Evolutionary conservation across 305 asterid species (phyloP).

Genomic region (Salvia sclarea): DNA sequence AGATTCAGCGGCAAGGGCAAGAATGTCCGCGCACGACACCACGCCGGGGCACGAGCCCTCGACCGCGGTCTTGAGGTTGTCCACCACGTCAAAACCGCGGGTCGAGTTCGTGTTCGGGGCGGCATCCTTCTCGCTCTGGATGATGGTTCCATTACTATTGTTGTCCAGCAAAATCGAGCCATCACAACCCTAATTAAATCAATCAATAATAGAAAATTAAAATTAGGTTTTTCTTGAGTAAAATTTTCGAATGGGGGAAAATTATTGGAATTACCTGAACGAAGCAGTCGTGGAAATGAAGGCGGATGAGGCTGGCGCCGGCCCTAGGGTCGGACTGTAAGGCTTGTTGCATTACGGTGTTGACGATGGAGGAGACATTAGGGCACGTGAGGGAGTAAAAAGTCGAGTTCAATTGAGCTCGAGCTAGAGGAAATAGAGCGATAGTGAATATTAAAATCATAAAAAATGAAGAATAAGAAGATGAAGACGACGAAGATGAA

Average conservation of each 20-base stretch:
- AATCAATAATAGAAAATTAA: neutral
- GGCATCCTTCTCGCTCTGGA: conserved; percentile 56
- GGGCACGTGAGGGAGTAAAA: conserved; percentile 59
- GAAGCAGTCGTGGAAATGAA: conserved; percentile 64
- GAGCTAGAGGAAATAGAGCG: conserved; percentile 27
- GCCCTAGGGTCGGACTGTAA: conserved; percentile 56
- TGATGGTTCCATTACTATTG: conserved; percentile 37
- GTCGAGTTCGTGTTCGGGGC: conserved; percentile 51
- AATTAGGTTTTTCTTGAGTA: neutral
- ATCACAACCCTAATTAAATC: conserved; percentile 73
- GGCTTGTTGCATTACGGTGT: conserved; percentile 44
- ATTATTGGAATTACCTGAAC: conserved; percentile 44
- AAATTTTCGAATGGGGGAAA: neutral
- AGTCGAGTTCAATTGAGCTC: conserved; percentile 47
- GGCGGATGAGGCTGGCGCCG: conserved; percentile 61
- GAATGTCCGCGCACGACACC: conserved; percentile 68
- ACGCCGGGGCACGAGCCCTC: conserved; percentile 55
- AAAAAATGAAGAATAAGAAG: conserved; percentile 29
- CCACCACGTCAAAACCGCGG: conserved; percentile 59
- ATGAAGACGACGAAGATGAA: no score
- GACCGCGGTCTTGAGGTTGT: conserved; percentile 54
- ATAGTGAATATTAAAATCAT: conserved; percentile 6
- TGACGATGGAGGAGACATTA: conserved; percentile 52
- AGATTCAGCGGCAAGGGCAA: conserved; percentile 57
- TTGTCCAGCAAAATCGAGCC: conserved; percentile 53